Evolutionary conservation across 768 basidiomycete species (phyloP), one percentile per base, ranked within the genome.

Genomic region (Dacryopinax primogenitus): DNA sequence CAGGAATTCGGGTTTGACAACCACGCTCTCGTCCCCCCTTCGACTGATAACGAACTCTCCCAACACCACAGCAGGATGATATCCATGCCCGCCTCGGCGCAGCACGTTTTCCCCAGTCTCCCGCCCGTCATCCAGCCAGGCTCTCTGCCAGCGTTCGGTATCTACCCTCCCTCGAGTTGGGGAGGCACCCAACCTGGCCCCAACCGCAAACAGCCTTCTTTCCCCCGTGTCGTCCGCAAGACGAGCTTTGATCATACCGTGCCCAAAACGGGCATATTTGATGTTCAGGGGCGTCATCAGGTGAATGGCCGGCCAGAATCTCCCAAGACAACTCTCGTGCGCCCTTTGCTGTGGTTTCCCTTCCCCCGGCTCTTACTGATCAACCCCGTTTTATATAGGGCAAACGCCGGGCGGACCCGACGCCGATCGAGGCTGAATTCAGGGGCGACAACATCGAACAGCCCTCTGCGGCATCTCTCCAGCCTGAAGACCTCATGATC

Each of bases 161-260:
- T 58, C 51, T 58, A 58, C 18, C 51, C 51, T 4, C 26, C 26
- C 23, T 15, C 51, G 13, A 58, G 51, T 21, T 58, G 51, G 51
- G 51, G 51, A 58, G 51, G 51, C 44, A 51, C 66, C 9, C 69
- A 74, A 47, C 71, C 69, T 21, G 71, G 73, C 61, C 72, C 74
- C 67, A 73, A 68, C 62, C 74, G 73, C 30, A 70, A 72, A 61
- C 74, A 74, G 62, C 73, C 73, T 0, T 72, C 70, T 37, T 90
- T 92, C 73, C 90, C 92, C 63, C 83, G 87, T 66, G 87, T 88
- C 74, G 90, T 92, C 66, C 84, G 92, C 67, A 96, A 96, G 79
- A 91, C 92, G 51, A 92, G 90, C 75, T 95, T 93, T 74, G 92
- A 96, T 74, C 92, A 93, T 75, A 93, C 92, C 2, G 86, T 94